These are phyloP conservation scores for Fusarium torreyae DNA, from an alignment of 2,329 filamentous ascomycete genomes.

Conservation along the genomic window DNA sequence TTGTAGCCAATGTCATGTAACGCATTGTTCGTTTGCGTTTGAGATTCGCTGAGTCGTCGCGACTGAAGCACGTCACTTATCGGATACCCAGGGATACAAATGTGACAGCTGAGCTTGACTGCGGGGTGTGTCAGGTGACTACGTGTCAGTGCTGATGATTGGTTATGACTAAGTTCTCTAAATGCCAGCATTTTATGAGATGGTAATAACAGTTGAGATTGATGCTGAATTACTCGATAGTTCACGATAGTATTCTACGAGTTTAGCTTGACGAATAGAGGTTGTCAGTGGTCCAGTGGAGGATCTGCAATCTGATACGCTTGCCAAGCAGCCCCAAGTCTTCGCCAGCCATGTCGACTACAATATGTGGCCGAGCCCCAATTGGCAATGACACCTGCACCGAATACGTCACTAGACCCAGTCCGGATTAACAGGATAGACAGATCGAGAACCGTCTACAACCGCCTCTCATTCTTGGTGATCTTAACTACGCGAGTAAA, in stretches of 20 bases:
- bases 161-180: background rate
- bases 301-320: background rate
- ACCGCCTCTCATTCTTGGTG: background rate
- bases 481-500: conserved; percentile 1
- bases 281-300: too few relatives aligned
- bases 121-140: conserved; percentile 21
- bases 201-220: background rate
- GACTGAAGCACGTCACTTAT: conserved; percentile 6
- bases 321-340: background rate
- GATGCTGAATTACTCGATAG: background rate
- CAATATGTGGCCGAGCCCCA: background rate
- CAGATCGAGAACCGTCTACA: background rate
- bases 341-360: conserved; percentile 9
- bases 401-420: background rate
- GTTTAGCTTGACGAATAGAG: background rate
- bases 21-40: background rate
- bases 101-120: background rate
- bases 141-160: background rate
- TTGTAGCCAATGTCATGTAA: conserved; percentile 5
- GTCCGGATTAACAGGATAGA: background rate
- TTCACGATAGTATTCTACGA: background rate
- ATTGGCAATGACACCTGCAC: conserved; percentile 7
- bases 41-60: background rate
- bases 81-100: background rate
- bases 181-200: background rate